phyloP scores from a whole-genome alignment of 495 filamentous ascomycete species.

The Talaromyces ruber region DNA sequence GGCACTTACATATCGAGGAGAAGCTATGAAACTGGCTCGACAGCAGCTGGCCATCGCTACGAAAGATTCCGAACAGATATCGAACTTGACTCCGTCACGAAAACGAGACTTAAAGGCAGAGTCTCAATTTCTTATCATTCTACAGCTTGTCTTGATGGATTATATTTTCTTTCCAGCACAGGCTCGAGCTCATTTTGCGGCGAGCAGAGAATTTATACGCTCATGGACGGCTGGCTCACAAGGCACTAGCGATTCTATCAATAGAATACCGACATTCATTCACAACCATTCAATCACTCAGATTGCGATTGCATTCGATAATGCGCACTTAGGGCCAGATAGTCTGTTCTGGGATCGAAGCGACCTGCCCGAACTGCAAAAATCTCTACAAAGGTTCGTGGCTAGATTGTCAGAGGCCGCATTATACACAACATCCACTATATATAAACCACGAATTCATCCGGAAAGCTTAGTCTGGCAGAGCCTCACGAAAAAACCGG shows the following conservation, averaged over 20 bases:
- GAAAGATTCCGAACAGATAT: too few relatives aligned
- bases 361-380: slow-evolving; percentile 2
- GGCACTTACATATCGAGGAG: slow-evolving; percentile 8
- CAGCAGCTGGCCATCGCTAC: slow-evolving; percentile 1
- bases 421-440: neutral
- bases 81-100: neutral
- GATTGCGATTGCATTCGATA: slow-evolving; percentile 7
- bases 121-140: slow-evolving; percentile 2
- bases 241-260: neutral
- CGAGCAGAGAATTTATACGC: slow-evolving; percentile 5
- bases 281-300: slow-evolving; percentile 6
- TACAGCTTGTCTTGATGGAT: slow-evolving; percentile 7
- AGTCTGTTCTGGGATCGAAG: slow-evolving; percentile 7
- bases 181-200: slow-evolving; percentile 7
- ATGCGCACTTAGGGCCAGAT: slow-evolving; percentile 1
- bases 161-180: slow-evolving; percentile 4
- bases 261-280: slow-evolving; percentile 1
- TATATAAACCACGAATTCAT: neutral
- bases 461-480: slow-evolving; percentile 3
- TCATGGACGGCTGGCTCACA: too few relatives aligned
- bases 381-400: neutral
- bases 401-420: neutral
- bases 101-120: neutral
- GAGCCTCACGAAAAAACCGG: slow-evolving; percentile 1
- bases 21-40: slow-evolving; percentile 6